These are phyloP conservation scores for Blakeslea trispora DNA, from an alignment of 371 early-diverging fungal genomes.

Conservation along the genomic window DNA sequence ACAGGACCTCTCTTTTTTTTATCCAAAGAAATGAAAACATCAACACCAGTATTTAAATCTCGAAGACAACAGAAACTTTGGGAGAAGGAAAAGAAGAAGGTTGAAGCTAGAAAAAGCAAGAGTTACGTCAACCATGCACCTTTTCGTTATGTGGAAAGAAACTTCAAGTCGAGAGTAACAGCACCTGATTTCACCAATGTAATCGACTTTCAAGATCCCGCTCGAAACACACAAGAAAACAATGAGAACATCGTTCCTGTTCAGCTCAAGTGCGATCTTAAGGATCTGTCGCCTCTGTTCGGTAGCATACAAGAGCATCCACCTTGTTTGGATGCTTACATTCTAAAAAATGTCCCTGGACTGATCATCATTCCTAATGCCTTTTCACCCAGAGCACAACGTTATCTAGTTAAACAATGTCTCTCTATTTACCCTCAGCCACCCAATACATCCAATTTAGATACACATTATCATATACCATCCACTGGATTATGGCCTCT, in stretches of 20 bases:
- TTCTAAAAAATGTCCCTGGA: conserved; percentile 26
- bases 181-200: conserved; percentile 60
- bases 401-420: conserved; percentile 61
- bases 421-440: conserved; percentile 65
- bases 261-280: conserved; percentile 24
- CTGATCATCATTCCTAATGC: conserved; percentile 75
- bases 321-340: conserved; percentile 16
- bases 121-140: conserved; percentile 66
- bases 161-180: conserved; percentile 62
- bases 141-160: conserved; percentile 77
- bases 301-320: conserved; percentile 10
- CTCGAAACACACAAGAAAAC: conserved; percentile 22
- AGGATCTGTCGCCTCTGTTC: conserved; percentile 19
- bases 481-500: conserved; percentile 66
- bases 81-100: conserved; percentile 30
- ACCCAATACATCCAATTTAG: conserved; percentile 82
- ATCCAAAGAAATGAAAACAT: no score
- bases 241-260: conserved; percentile 33
- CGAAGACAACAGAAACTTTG: conserved; percentile 48
- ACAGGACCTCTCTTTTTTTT: no score
- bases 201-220: conserved; percentile 51
- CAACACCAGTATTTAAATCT: conserved; percentile 27
- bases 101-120: conserved; percentile 25
- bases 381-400: conserved; percentile 69
- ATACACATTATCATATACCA: conserved; percentile 82